Percentiles rank a stretch among this genome's conserved stretches.
These are phyloP conservation scores for Phenoliferia sp. DNA, from an alignment of 1,284 basidiomycete species.

Conservation along the genomic window DNA sequence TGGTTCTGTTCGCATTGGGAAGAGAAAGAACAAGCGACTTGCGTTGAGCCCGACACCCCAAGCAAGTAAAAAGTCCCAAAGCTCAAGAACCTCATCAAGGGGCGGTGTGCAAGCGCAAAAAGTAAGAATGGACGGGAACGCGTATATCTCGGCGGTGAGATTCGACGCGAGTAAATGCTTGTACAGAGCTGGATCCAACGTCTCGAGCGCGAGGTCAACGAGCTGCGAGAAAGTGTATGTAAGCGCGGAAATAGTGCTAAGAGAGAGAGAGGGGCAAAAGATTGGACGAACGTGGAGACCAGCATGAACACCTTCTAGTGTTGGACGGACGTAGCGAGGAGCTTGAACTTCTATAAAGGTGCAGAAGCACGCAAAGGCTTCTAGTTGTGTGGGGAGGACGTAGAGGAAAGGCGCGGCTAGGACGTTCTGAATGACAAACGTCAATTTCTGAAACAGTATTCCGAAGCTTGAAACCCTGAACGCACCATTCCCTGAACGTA, in stretches of 20 bases:
- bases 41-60: slow-evolving; percentile 91
- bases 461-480: neutral
- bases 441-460: slow-evolving; percentile 49
- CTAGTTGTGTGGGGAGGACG: slow-evolving; percentile 89
- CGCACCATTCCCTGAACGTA: slow-evolving; percentile 22
- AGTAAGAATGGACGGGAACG: slow-evolving; percentile 92
- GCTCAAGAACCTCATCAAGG: slow-evolving; percentile 80
- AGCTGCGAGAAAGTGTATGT: slow-evolving; percentile 52
- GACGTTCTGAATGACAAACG: slow-evolving; percentile 62
- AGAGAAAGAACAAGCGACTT: neutral
- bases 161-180: slow-evolving; percentile 79
- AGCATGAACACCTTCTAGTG: slow-evolving; percentile 86
- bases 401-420: slow-evolving; percentile 95
- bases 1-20: neutral
- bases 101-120: slow-evolving; percentile 95
- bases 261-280: neutral
- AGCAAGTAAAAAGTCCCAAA: slow-evolving; percentile 96
- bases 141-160: slow-evolving; percentile 95
- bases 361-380: slow-evolving; percentile 92
- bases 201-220: slow-evolving; percentile 82
- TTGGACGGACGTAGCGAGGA: slow-evolving; percentile 92
- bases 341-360: slow-evolving; percentile 90
- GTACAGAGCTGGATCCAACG: slow-evolving; percentile 82
- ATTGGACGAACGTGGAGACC: slow-evolving; percentile 69
- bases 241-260: neutral